These are phyloP conservation scores for Fraxinus velutina DNA, from an alignment of 305 asterid genomes.

Conservation along the genomic window DNA sequence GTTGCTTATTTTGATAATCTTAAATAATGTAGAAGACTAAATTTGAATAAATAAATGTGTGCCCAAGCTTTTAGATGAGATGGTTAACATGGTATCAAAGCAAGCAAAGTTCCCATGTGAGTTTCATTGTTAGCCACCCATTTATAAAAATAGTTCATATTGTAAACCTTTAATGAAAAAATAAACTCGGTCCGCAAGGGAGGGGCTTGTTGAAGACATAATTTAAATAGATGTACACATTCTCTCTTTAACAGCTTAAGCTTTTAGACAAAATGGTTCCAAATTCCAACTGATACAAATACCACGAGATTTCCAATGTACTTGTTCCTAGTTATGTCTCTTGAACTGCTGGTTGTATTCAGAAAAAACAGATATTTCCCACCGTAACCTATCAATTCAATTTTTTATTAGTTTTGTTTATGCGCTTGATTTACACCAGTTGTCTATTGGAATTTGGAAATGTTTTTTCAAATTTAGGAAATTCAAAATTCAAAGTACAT, in stretches of 20 bases:
- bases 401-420: background rate
- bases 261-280: background rate
- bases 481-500: background rate
- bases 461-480: background rate
- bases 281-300: background rate
- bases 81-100: background rate
- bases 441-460: background rate
- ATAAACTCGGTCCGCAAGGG: background rate
- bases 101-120: background rate
- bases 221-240: background rate
- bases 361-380: background rate
- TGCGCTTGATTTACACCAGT: background rate
- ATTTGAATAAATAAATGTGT: background rate
- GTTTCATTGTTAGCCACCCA: background rate
- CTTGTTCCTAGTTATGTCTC: background rate
- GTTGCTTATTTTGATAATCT: background rate
- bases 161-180: background rate
- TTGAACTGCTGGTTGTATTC: background rate
- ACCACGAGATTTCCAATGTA: background rate
- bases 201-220: background rate
- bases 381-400: background rate
- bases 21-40: background rate
- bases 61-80: background rate
- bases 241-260: background rate
- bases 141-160: background rate